These are phyloP conservation scores for Lactifluus rugatus DNA, from an alignment of 768 basidiomycete genomes.

Conservation along the genomic window DNA sequence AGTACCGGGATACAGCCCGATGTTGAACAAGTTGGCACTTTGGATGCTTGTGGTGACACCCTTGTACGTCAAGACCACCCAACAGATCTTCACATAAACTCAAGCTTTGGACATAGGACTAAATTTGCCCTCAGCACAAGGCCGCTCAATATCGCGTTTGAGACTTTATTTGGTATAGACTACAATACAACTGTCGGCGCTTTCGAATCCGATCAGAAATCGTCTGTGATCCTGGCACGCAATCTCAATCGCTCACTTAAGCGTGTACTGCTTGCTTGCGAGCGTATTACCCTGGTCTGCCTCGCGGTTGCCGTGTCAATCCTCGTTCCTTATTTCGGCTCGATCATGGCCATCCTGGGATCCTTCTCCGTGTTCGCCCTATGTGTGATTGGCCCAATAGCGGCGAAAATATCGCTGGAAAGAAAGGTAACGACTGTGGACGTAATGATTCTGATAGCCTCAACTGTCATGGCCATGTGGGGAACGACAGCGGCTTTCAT, in stretches of 20 bases:
- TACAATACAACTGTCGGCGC: constrained; percentile 18
- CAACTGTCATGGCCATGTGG: constrained; percentile 62
- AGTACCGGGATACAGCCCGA: constrained; percentile 60
- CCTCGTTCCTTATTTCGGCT: constrained; percentile 67
- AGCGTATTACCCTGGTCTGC: constrained; percentile 48
- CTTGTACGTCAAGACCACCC: constrained; percentile 37
- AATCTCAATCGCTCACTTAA: constrained; percentile 28
- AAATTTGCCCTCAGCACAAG: constrained; percentile 82
- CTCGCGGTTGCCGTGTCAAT: constrained; percentile 64
- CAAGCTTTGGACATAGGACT: constrained; percentile 36
- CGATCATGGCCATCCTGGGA: constrained; percentile 84
- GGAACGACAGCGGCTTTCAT: constrained; percentile 62
- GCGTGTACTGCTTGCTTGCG: constrained; percentile 36
- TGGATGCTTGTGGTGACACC: constrained; percentile 83
- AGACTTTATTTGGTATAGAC: constrained; percentile 66
- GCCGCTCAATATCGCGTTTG: constrained; percentile 77
- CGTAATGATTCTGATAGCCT: constrained; percentile 40
- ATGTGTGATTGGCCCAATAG: constrained; percentile 53
- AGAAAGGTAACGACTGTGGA: constrained; percentile 44
- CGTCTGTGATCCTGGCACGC: constrained; percentile 21
- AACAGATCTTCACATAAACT: neutral
- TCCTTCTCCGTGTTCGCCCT: constrained; percentile 69
- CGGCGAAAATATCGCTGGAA: constrained; percentile 55
- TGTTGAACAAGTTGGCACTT: constrained; percentile 62
- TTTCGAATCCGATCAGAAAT: constrained; percentile 16